phyloP scores from a whole-genome alignment of 768 basidiomycete species.

The Albatrellus ellisii region DNA sequence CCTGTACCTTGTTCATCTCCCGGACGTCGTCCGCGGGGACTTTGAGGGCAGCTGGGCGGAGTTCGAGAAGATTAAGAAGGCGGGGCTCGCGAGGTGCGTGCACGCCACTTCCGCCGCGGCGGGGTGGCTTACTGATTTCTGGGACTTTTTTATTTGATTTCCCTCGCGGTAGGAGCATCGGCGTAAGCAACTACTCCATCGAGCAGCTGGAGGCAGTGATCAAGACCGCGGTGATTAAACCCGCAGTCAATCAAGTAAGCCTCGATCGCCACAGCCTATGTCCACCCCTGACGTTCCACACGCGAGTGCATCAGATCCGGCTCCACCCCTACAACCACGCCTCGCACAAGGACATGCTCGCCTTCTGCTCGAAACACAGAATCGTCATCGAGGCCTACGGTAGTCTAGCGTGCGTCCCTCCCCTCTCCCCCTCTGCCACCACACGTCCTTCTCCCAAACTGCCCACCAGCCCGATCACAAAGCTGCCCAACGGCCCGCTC shows the following conservation, averaged over 20 bases:
- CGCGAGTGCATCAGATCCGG: constrained; percentile 31
- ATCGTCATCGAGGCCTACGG: constrained; percentile 57
- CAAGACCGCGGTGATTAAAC: constrained; percentile 38
- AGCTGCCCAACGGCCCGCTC: constrained; percentile 48
- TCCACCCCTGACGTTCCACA: neutral
- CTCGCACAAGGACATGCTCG: constrained; percentile 39
- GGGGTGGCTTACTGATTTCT: neutral
- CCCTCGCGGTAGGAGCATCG: constrained; percentile 41
- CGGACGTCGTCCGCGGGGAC: constrained; percentile 20
- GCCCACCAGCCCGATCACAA: constrained; percentile 19
- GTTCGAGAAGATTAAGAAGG: constrained; percentile 40
- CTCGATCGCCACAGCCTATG: neutral
- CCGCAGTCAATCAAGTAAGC: constrained; percentile 60
- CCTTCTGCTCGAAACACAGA: constrained; percentile 38
- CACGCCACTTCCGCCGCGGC: neutral
- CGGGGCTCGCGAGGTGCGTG: constrained; percentile 24
- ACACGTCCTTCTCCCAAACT: too few relatives aligned
- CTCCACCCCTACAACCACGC: constrained; percentile 65
- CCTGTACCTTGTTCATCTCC: constrained; percentile 57
- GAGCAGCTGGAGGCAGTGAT: constrained; percentile 37
- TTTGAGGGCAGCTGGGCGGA: constrained; percentile 35
- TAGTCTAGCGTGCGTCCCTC: constrained; percentile 35
- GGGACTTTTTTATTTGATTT: neutral
- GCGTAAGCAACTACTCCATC: constrained; percentile 56
- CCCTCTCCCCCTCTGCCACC: neutral